phyloP scores from a whole-genome alignment of 441 rosid species.

The Arabidopsis lyrata region DNA sequence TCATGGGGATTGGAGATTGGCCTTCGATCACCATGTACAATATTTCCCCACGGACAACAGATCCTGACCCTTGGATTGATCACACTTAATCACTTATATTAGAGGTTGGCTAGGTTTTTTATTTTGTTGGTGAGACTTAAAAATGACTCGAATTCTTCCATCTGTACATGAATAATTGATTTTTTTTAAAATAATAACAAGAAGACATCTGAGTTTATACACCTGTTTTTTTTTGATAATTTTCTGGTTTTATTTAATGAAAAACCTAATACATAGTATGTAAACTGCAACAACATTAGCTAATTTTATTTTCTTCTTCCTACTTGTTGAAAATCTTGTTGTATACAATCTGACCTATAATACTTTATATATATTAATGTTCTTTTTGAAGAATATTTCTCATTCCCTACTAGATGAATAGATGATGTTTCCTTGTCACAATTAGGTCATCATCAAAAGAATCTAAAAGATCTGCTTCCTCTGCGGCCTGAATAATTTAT shows the following conservation, averaged over 20 bases:
- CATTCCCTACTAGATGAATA: conserved; percentile 21
- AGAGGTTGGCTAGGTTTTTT: background rate
- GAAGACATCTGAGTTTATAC: background rate
- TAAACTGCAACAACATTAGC: too few species aligned
- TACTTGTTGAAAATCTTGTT: too few species aligned
- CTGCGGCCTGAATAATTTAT: conserved; percentile 4
- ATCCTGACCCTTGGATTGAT: conserved; percentile 23
- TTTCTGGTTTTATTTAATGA: too few species aligned
- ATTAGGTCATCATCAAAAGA: conserved; percentile 39
- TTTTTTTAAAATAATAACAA: background rate
- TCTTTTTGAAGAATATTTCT: conserved; percentile 19
- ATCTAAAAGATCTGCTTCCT: conserved; percentile 42
- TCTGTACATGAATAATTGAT: background rate
- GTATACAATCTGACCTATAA: background rate
- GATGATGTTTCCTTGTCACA: conserved; percentile 41
- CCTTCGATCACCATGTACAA: conserved; percentile 8
- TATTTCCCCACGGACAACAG: conserved; percentile 8
- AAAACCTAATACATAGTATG: too few species aligned
- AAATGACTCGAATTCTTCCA: background rate
- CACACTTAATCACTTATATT: background rate
- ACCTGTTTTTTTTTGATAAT: background rate
- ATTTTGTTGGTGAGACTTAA: background rate
- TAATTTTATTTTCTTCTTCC: too few species aligned
- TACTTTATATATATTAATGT: conserved; percentile 11
- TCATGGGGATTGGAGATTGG: conserved; percentile 37